Conservation (phyloP, 2,329 filamentous ascomycete genomes). For the Ophiocordyceps camponoti-rufipedis region DNA sequence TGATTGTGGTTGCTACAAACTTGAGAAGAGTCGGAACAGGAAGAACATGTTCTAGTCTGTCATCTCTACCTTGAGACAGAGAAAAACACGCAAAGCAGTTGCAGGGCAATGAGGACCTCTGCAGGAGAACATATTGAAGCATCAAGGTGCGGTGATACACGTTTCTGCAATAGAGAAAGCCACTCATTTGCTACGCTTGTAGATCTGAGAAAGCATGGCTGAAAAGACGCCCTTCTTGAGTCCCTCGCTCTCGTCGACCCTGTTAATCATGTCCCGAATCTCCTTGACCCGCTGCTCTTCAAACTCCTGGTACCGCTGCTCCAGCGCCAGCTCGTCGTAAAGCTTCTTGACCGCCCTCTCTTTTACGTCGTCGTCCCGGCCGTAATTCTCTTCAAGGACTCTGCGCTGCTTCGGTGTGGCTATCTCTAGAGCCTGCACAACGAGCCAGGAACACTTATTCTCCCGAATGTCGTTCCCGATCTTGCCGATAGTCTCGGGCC, state of each 20-base stretch:
- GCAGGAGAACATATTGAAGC: too few relatives aligned
- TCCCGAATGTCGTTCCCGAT: slow-evolving; percentile 98
- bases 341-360: slow-evolving; percentile 80
- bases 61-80: too few relatives aligned
- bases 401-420: slow-evolving; percentile 72
- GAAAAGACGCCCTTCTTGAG: slow-evolving; percentile 84
- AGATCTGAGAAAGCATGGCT: slow-evolving; percentile 85
- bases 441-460: slow-evolving; percentile 98
- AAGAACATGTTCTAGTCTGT: too few relatives aligned
- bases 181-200: slow-evolving; percentile 90
- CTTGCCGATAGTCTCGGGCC: slow-evolving; percentile 87
- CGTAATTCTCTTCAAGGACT: slow-evolving; percentile 83
- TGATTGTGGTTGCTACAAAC: too few relatives aligned
- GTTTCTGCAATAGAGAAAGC: too few relatives aligned
- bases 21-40: too few relatives aligned
- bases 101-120: too few relatives aligned
- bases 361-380: slow-evolving; percentile 66
- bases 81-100: too few relatives aligned
- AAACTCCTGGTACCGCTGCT: slow-evolving; percentile 70
- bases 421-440: slow-evolving; percentile 79
- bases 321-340: slow-evolving; percentile 69
- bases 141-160: too few relatives aligned
- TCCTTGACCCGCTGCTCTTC: slow-evolving; percentile 73
- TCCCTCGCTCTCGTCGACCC: slow-evolving; percentile 70
- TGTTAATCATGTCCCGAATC: slow-evolving; percentile 54